Percentiles rank a stretch among this genome's conserved stretches.
Evolutionary conservation across 768 basidiomycete genomes (phyloP).

Genomic region (Panus rudis): DNA sequence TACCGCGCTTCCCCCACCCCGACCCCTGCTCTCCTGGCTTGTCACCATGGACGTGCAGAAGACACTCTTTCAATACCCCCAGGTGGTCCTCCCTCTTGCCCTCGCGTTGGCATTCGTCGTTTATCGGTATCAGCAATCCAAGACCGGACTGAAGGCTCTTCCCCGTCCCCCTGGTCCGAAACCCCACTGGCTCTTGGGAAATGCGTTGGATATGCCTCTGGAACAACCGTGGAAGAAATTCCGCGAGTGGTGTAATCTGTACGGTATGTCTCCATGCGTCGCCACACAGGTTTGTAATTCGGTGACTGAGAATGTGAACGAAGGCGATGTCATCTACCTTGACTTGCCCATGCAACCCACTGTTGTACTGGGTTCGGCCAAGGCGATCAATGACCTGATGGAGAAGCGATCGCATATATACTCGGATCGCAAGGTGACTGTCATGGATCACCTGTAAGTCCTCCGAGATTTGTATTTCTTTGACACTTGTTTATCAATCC

Average conservation of each 20-base stretch:
- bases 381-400: conserved; percentile 1
- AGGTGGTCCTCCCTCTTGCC: no score
- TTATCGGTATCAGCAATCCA: neutral
- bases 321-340: conserved; percentile 1
- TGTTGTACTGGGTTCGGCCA: neutral
- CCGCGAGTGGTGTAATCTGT: conserved; percentile 10
- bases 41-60: no score
- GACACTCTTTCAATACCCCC: no score
- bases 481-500: neutral
- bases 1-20: no score
- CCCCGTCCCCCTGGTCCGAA: conserved; percentile 13
- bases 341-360: conserved; percentile 1
- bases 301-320: neutral
- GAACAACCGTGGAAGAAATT: conserved; percentile 10
- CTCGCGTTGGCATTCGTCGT: neutral
- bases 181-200: conserved; percentile 11
- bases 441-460: conserved; percentile 9
- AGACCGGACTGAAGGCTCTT: neutral
- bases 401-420: conserved; percentile 10
- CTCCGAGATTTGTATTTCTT: neutral
- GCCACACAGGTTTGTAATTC: no score
- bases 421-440: conserved; percentile 7
- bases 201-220: conserved; percentile 14
- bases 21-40: no score
- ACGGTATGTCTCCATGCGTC: no score